Percentiles rank a stretch among this genome's conserved stretches.
phyloP scores from a whole-genome alignment of 2,329 filamentous ascomycete genomes.

The Dothideomycetes sp. region DNA sequence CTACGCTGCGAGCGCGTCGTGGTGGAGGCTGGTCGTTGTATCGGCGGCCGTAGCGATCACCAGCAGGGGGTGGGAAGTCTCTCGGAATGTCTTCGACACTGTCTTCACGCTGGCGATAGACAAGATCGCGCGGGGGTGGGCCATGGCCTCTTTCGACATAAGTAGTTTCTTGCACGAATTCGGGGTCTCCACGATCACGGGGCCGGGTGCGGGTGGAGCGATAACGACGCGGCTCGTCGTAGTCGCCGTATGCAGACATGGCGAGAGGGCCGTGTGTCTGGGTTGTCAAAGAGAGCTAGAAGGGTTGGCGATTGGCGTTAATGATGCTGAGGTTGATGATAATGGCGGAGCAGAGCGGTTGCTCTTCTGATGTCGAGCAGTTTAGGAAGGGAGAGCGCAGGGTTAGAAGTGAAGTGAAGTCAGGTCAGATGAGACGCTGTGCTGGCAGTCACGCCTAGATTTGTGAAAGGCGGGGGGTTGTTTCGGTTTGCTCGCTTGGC shows the following conservation, averaged over 20 bases:
- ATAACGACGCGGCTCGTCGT: conserved; percentile 37
- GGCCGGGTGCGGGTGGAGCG: conserved; percentile 26
- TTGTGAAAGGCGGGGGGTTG: no score
- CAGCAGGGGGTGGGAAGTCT: conserved; percentile 66
- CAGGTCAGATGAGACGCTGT: no score
- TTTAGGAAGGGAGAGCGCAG: no score
- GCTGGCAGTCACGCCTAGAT: no score
- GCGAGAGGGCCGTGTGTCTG: conserved; percentile 9
- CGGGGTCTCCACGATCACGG: conserved; percentile 38
- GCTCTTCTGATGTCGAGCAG: no score
- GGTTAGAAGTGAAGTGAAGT: no score
- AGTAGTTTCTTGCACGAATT: conserved; percentile 38
- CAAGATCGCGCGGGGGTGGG: conserved; percentile 34
- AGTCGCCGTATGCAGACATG: conserved; percentile 40
- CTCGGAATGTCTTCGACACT: conserved; percentile 78
- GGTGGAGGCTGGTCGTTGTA: conserved; percentile 36
- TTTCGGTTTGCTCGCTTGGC: no score
- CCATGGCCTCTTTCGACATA: conserved; percentile 37
- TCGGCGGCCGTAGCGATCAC: conserved; percentile 14
- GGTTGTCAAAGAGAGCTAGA: no score
- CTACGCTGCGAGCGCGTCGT: conserved; percentile 54
- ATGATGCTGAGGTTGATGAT: not conserved
- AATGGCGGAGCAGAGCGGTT: not conserved
- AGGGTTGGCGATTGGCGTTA: not conserved
- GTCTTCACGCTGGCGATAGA: conserved; percentile 53